A percentile compares a stretch with the other conserved stretches of the same genome.
phyloP scores from a whole-genome alignment of 352 stramenopile species.

The Globisporangium nodosum region DNA sequence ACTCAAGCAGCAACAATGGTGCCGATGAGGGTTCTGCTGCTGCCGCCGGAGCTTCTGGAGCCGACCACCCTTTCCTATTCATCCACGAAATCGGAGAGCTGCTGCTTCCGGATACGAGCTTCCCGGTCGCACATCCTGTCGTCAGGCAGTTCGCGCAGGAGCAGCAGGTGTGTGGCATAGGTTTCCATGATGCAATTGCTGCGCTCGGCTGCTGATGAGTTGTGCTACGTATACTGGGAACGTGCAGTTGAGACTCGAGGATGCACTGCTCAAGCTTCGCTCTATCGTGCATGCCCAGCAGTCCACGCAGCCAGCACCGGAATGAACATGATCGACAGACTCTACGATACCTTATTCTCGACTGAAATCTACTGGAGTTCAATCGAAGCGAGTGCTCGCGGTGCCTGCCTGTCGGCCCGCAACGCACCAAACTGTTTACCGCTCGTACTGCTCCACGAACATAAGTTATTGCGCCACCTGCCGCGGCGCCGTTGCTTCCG shows the following conservation, averaged over 20 bases:
- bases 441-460: background rate
- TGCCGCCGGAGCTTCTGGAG: too few species aligned
- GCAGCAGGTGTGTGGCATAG: conserved; percentile 11
- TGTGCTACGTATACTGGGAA: background rate
- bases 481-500: background rate
- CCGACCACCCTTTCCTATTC: conserved; percentile 13
- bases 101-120: conserved; percentile 24
- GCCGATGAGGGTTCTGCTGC: background rate
- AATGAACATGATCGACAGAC: background rate
- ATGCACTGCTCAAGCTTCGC: conserved; percentile 8
- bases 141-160: conserved; percentile 25
- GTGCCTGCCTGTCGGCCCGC: background rate
- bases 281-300: conserved; percentile 3
- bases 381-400: background rate
- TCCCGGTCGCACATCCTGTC: conserved; percentile 18
- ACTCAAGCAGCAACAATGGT: too few species aligned
- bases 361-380: background rate
- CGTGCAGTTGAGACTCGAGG: conserved; percentile 6
- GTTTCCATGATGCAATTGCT: background rate
- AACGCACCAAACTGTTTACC: background rate
- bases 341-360: background rate
- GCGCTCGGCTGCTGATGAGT: background rate
- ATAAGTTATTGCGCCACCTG: conserved; percentile 3
- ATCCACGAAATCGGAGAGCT: conserved; percentile 24
- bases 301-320: background rate